Conservation (phyloP, 371 early-diverging fungal species). For the Circinella minor region DNA sequence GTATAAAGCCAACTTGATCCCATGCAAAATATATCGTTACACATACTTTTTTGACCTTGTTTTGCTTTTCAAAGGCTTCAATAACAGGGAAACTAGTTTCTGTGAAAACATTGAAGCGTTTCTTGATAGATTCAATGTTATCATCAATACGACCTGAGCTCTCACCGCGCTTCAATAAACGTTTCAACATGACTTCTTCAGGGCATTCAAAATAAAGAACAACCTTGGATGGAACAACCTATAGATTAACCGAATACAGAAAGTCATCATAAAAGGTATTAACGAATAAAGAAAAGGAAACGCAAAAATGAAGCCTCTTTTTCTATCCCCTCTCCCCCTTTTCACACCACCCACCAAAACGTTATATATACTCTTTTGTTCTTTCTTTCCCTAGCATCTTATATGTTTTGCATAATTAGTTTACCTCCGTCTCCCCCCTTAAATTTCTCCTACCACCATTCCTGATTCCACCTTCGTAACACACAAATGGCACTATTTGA, state of each 20-base stretch:
- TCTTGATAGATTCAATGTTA: slow-evolving; percentile 93
- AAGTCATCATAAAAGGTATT: not conserved
- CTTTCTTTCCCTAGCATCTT: too few species aligned
- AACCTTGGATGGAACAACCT: slow-evolving; percentile 64
- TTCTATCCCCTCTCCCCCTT: too few species aligned
- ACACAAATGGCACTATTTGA: too few species aligned
- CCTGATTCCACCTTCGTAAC: not conserved
- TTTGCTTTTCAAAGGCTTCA: slow-evolving; percentile 71
- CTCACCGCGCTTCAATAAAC: slow-evolving; percentile 90
- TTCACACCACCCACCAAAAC: too few species aligned
- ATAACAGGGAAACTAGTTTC: slow-evolving; percentile 93
- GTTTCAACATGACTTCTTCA: slow-evolving; percentile 86
- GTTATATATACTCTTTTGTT: too few species aligned
- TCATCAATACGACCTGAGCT: slow-evolving; percentile 96
- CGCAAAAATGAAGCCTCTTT: too few species aligned
- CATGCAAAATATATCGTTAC: too few species aligned
- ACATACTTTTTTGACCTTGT: slow-evolving; percentile 77
- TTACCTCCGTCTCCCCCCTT: not conserved
- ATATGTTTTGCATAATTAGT: too few species aligned
- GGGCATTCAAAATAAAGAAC: slow-evolving; percentile 94
- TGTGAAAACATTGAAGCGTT: slow-evolving; percentile 87
- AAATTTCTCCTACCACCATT: not conserved
- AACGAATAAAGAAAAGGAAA: too few species aligned
- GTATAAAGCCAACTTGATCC: too few species aligned
- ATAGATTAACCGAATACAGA: not conserved